phyloP scores from a whole-genome alignment of 768 basidiomycete species.

The Rhodotorula paludigena region DNA sequence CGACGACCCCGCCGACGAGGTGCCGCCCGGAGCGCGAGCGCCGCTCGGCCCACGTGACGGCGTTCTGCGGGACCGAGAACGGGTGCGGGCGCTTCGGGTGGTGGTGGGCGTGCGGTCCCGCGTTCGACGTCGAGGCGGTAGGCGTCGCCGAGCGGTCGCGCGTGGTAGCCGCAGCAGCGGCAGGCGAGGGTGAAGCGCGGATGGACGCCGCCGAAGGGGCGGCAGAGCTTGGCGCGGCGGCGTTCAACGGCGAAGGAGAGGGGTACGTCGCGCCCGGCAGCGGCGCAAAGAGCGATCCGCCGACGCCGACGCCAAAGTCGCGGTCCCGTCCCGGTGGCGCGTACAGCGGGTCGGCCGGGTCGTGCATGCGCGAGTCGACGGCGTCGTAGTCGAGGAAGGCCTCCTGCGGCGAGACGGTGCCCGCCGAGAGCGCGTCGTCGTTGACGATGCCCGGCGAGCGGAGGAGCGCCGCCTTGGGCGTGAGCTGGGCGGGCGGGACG shows the following conservation, averaged over 20 bases:
- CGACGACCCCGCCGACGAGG: constrained; percentile 10
- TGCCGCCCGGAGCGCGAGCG: constrained; percentile 9
- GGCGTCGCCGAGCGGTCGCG: neutral
- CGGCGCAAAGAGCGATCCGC: constrained; percentile 27
- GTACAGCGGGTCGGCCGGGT: constrained; percentile 1
- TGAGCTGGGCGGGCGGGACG: no score
- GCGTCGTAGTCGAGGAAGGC: constrained; percentile 38
- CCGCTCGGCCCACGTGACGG: constrained; percentile 27
- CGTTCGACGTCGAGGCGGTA: neutral
- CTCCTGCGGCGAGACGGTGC: constrained; percentile 36
- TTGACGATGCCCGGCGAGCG: constrained; percentile 16
- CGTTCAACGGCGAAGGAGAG: neutral
- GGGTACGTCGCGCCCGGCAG: constrained; percentile 4
- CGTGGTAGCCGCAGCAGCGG: neutral
- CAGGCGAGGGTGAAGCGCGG: neutral
- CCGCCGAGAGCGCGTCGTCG: constrained; percentile 10
- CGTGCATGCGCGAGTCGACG: constrained; percentile 32
- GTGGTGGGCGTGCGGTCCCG: neutral
- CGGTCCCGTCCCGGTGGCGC: neutral
- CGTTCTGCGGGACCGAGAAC: constrained; percentile 38
- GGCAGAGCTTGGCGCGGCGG: neutral
- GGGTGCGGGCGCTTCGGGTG: constrained; percentile 6
- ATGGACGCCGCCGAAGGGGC: neutral
- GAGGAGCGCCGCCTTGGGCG: neutral
- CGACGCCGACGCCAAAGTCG: constrained; percentile 30